Percentiles rank a stretch among this genome's conserved stretches.
These are phyloP conservation scores for Coniochaeta hoffmannii DNA, from an alignment of 2,329 filamentous ascomycete species.

Conservation along the genomic window DNA sequence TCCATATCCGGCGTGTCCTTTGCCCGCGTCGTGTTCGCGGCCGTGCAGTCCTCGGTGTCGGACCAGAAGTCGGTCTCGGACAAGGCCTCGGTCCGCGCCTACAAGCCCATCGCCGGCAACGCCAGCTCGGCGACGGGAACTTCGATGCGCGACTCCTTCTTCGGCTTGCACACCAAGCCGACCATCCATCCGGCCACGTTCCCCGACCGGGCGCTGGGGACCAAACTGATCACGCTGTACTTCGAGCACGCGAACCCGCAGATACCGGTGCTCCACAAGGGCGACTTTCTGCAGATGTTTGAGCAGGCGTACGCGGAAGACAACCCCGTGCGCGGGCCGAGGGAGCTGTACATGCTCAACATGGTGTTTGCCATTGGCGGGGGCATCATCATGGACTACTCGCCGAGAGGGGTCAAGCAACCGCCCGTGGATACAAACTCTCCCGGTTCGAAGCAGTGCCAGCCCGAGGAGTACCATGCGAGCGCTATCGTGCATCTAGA, in stretches of 20 bases:
- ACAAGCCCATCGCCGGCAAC: conserved; percentile 42
- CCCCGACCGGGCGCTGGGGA: conserved; percentile 67
- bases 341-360: conserved; percentile 89
- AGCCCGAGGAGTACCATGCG: conserved; percentile 94
- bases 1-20: conserved; percentile 90
- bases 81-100: conserved; percentile 52
- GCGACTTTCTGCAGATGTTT: conserved; percentile 84
- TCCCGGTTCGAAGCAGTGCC: conserved; percentile 42
- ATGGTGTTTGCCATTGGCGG: conserved; percentile 96
- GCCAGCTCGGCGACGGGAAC: conserved; percentile 50
- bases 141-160: conserved; percentile 92
- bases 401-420: conserved; percentile 30
- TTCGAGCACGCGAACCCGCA: conserved; percentile 97
- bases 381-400: conserved; percentile 76
- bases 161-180: conserved; percentile 87
- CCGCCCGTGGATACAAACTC: conserved; percentile 7
- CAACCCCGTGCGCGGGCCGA: conserved; percentile 58
- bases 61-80: conserved; percentile 62
- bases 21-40: conserved; percentile 86
- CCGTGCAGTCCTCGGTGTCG: conserved; percentile 67
- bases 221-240: conserved; percentile 71
- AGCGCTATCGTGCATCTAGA: conserved; percentile 90
- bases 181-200: conserved; percentile 81
- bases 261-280: conserved; percentile 83
- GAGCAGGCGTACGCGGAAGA: conserved; percentile 70